A percentile compares a stretch with the other conserved stretches of the same genome.
Conservation (phyloP, 192 early-diverging fungal species). For the Piromyces sp. region DNA sequence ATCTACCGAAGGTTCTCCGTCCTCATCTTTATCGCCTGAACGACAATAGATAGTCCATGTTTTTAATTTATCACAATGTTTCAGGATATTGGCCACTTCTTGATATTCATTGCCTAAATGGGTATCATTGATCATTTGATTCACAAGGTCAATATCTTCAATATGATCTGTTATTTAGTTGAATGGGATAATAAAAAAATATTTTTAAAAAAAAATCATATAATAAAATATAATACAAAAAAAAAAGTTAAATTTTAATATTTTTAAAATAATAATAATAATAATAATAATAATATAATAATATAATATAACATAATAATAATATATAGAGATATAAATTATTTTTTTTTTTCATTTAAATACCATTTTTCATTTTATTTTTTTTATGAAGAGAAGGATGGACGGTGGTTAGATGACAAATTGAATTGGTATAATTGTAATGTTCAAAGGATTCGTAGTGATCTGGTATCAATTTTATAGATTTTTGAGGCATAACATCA, state of each 20-base stretch:
- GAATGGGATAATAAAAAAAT: no score
- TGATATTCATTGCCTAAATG: not conserved
- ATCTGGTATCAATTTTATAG: not conserved
- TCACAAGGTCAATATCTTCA: not conserved
- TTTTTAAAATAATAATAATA: no score
- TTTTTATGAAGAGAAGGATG: not conserved
- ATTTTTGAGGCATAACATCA: no score
- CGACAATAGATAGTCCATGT: not conserved
- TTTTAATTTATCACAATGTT: not conserved
- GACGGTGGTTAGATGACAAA: not conserved
- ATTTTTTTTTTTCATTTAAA: no score
- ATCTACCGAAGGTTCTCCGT: no score
- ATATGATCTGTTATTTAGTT: no score
- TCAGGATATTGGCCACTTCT: not conserved
- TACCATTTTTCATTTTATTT: not conserved
- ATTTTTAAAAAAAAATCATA: no score
- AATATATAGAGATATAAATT: no score
- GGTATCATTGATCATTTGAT: not conserved
- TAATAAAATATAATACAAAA: no score
- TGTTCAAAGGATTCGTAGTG: not conserved
- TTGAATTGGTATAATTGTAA: not conserved
- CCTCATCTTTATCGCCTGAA: not conserved
- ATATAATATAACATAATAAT: no score
- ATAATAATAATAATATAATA: no score
- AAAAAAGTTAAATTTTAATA: no score